phyloP scores from a whole-genome alignment of 805 yeast species.

The Lachancea quebecensis region DNA sequence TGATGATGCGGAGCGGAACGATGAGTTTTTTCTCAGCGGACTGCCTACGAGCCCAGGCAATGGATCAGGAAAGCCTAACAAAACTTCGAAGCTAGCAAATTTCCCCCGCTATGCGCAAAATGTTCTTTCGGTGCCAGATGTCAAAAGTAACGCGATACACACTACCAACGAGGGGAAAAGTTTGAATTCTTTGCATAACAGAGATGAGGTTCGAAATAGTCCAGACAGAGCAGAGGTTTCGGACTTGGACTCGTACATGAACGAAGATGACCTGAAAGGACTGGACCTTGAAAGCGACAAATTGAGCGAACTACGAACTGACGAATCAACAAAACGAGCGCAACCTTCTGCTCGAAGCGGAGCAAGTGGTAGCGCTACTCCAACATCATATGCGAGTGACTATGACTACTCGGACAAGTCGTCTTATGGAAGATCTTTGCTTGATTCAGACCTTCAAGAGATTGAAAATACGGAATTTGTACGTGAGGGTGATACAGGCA shows the following conservation, averaged over 20 bases:
- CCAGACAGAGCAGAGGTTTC: slow-evolving; percentile 14
- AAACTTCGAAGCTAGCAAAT: slow-evolving; percentile 3
- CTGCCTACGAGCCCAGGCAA: neutral
- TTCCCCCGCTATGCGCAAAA: slow-evolving; percentile 12
- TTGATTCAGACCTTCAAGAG: slow-evolving; percentile 29
- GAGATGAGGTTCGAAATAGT: neutral
- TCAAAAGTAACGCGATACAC: neutral
- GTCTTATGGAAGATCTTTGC: slow-evolving; percentile 30
- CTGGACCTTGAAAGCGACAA: slow-evolving; percentile 3
- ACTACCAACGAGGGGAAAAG: slow-evolving; percentile 5
- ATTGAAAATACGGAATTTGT: slow-evolving; percentile 11
- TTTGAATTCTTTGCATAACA: slow-evolving; percentile 1
- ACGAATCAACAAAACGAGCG: neutral
- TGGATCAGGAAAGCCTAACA: neutral
- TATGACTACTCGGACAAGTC: slow-evolving; percentile 18
- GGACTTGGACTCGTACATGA: slow-evolving; percentile 29
- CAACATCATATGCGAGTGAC: neutral
- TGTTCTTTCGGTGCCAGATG: slow-evolving; percentile 4
- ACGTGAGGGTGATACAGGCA: neutral
- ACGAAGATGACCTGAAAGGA: slow-evolving; percentile 24
- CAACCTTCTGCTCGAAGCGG: neutral
- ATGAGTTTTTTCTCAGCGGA: slow-evolving; percentile 12
- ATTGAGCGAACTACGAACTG: neutral
- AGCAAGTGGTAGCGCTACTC: neutral
- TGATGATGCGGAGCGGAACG: slow-evolving; percentile 28